Percentiles rank a stretch among this genome's conserved stretches.
Conservation (phyloP, 192 early-diverging fungal species). For the Spizellomyces sp. region DNA sequence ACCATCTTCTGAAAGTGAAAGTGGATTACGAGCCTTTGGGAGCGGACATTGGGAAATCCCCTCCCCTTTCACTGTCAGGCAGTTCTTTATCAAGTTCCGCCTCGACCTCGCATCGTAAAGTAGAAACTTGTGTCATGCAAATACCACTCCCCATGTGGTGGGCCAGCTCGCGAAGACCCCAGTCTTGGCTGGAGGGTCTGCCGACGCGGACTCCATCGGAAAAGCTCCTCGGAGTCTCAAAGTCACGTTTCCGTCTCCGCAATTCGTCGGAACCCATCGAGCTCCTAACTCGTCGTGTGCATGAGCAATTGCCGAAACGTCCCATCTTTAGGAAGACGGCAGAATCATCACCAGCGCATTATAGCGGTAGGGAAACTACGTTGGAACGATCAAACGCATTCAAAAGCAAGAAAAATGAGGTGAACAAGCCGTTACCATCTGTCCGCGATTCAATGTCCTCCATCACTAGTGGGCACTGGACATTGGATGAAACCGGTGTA, state of each 20-base stretch:
- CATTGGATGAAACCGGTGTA: not conserved
- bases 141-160: not conserved
- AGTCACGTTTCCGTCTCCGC: not conserved
- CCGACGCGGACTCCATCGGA: not conserved
- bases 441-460: no score
- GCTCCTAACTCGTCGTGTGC: conserved; percentile 1
- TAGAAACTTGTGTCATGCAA: not conserved
- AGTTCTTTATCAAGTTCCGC: no score
- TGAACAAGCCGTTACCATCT: no score
- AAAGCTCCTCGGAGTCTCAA: not conserved
- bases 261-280: not conserved
- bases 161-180: conserved; percentile 5
- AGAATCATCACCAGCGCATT: not conserved
- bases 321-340: not conserved
- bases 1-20: not conserved
- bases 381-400: no score
- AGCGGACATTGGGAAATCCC: no score
- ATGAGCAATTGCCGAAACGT: not conserved
- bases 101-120: not conserved
- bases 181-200: conserved; percentile 3
- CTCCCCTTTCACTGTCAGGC: not conserved
- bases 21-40: not conserved
- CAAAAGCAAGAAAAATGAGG: no score
- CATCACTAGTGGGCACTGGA: not conserved
- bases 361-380: no score